These are phyloP conservation scores for Chrysanthemum makinoi DNA, from an alignment of 129 eudicot genomes.

Conservation along the genomic window DNA sequence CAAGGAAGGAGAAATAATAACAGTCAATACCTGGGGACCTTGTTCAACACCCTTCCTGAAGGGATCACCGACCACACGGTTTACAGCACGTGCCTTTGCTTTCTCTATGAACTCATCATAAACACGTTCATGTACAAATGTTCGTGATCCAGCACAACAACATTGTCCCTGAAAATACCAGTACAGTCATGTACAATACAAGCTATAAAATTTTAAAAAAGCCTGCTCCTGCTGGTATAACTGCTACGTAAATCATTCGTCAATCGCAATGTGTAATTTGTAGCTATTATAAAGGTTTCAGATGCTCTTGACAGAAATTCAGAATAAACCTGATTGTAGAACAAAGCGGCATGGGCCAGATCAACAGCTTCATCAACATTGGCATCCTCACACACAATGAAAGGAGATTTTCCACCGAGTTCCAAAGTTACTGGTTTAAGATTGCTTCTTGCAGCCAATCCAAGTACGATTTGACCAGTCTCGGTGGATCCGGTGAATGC, in stretches of 20 bases:
- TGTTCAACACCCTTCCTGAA: conserved; percentile 48
- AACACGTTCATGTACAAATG: conserved; percentile 57
- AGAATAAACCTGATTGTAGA: conserved; percentile 45
- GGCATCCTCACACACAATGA: conserved; percentile 58
- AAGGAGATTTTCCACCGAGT: conserved; percentile 66
- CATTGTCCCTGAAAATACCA: conserved; percentile 50
- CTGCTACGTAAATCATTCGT: not conserved
- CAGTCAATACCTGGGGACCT: conserved; percentile 55
- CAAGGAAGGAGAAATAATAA: not conserved
- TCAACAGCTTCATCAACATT: conserved; percentile 54
- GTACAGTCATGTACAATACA: not conserved
- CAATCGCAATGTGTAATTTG: not conserved
- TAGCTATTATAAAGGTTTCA: not conserved
- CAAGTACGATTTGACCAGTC: conserved; percentile 61
- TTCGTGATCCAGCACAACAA: conserved; percentile 61
- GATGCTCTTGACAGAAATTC: not conserved
- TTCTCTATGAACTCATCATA: conserved; percentile 56
- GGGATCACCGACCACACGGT: conserved; percentile 57
- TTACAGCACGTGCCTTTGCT: conserved; percentile 40
- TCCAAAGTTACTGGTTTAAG: conserved; percentile 78
- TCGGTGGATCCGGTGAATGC: conserved; percentile 79
- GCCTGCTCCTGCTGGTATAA: no score
- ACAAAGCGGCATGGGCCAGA: conserved; percentile 48
- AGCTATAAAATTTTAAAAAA: no score
- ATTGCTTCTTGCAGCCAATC: conserved; percentile 77